phyloP scores from a whole-genome alignment of 2,329 filamentous ascomycete species.

The Davidsoniella virescens region DNA sequence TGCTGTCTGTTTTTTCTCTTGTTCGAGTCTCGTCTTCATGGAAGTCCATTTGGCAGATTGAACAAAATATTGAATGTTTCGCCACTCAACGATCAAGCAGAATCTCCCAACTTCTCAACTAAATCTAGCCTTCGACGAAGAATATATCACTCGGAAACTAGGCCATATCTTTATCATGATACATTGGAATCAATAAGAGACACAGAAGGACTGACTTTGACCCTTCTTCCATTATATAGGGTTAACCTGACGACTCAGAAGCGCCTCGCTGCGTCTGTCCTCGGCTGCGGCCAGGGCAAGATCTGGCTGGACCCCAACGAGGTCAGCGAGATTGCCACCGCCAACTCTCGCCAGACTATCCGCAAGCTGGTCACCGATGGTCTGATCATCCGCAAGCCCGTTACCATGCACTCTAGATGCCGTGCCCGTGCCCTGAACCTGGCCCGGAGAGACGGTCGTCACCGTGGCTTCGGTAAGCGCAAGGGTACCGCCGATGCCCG shows the following conservation, averaged over 20 bases:
- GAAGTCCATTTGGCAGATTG: background rate
- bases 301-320: slow-evolving; percentile 99
- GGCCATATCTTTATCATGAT: background rate
- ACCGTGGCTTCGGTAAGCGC: slow-evolving; percentile 99
- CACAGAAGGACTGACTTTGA: slow-evolving; percentile 8
- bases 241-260: slow-evolving; percentile 99
- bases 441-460: slow-evolving; percentile 85
- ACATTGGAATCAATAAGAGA: background rate
- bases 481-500: slow-evolving; percentile 99
- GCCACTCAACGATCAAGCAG: background rate
- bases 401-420: slow-evolving; percentile 98
- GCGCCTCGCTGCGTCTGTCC: slow-evolving; percentile 96
- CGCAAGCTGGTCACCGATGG: slow-evolving; percentile 99
- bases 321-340: slow-evolving; percentile 98
- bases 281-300: slow-evolving; percentile 99
- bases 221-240: slow-evolving; percentile 35
- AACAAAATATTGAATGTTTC: background rate
- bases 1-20: too few species aligned
- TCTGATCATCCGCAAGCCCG: slow-evolving; percentile 99
- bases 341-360: slow-evolving; percentile 99
- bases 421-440: slow-evolving; percentile 91
- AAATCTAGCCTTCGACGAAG: background rate
- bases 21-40: too few species aligned
- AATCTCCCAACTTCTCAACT: background rate
- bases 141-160: background rate